Evolutionary conservation across 176 grass and related monocot species (phyloP).

Genomic region (Oropetium thomaeum): DNA sequence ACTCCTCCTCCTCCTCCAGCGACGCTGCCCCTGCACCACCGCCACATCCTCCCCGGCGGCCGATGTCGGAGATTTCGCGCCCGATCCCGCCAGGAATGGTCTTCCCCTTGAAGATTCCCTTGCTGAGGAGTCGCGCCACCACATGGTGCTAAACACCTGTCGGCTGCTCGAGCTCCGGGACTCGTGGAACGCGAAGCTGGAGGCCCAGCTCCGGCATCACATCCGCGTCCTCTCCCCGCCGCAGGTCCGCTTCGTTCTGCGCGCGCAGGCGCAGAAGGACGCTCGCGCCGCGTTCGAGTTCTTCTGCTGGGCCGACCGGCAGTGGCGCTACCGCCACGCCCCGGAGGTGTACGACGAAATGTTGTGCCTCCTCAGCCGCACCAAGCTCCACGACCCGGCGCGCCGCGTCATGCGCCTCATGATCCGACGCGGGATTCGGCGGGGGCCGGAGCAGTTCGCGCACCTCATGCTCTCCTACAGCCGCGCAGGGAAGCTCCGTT

Average conservation of each 20-base stretch:
- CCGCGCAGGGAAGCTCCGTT: slow-evolving; percentile 71
- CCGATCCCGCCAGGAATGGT: background rate
- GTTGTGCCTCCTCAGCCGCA: slow-evolving; percentile 72
- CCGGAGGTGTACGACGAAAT: slow-evolving; percentile 81
- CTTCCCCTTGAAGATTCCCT: background rate
- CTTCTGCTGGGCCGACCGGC: slow-evolving; percentile 80
- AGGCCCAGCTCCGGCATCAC: slow-evolving; percentile 65
- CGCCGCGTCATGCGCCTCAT: slow-evolving; percentile 76
- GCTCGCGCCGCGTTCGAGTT: slow-evolving; percentile 63
- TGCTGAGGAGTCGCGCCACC: slow-evolving; percentile 56
- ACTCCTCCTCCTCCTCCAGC: slow-evolving; percentile 5
- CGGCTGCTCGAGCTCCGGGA: slow-evolving; percentile 59
- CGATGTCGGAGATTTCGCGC: background rate
- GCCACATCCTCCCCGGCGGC: slow-evolving; percentile 7
- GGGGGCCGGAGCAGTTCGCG: slow-evolving; percentile 42
- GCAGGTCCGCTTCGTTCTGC: slow-evolving; percentile 69
- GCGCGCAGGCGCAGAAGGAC: slow-evolving; percentile 53
- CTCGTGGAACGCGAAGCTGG: slow-evolving; percentile 67
- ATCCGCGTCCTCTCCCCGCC: slow-evolving; percentile 56
- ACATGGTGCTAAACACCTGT: slow-evolving; percentile 63
- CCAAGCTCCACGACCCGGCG: slow-evolving; percentile 70
- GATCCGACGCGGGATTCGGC: slow-evolving; percentile 57
- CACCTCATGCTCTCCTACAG: slow-evolving; percentile 91
- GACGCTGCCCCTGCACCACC: slow-evolving; percentile 12
- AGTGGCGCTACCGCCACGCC: slow-evolving; percentile 85